phyloP scores from a whole-genome alignment of 495 filamentous ascomycete genomes.

The Aspergillus kassunensis region DNA sequence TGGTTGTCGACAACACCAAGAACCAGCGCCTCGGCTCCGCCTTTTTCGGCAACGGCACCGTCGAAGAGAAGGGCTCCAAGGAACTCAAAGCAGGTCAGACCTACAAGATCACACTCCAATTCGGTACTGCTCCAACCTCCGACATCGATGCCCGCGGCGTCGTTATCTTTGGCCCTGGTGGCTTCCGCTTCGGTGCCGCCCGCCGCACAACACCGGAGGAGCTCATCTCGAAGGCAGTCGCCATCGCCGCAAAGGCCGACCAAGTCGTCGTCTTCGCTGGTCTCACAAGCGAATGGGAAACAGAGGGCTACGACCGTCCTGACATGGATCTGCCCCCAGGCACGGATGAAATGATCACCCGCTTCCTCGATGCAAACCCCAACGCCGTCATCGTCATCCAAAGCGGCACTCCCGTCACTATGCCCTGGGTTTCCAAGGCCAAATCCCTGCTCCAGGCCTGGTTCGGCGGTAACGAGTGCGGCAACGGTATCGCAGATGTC shows the following conservation, averaged over 20 bases:
- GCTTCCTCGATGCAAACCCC: constrained; percentile 67
- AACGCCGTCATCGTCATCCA: constrained; percentile 76
- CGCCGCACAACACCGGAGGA: constrained; percentile 64
- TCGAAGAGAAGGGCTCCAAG: constrained; percentile 56
- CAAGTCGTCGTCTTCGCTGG: constrained; percentile 78
- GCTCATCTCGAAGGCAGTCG: constrained; percentile 59
- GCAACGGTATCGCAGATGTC: constrained; percentile 59
- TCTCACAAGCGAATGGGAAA: constrained; percentile 83
- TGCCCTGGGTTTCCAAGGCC: constrained; percentile 73
- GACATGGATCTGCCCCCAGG: constrained; percentile 78
- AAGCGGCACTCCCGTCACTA: constrained; percentile 77
- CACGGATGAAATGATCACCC: constrained; percentile 70
- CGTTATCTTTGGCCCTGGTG: constrained; percentile 60
- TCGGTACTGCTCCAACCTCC: constrained; percentile 60
- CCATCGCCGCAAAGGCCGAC: constrained; percentile 59
- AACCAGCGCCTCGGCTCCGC: constrained; percentile 57
- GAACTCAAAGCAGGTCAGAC: constrained; percentile 55
- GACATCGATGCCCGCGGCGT: constrained; percentile 51
- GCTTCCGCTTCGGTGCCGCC: constrained; percentile 74
- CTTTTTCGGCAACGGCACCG: constrained; percentile 59
- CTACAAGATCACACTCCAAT: constrained; percentile 60
- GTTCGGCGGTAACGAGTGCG: constrained; percentile 66
- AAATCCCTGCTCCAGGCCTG: constrained; percentile 71
- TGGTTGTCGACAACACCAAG: constrained; percentile 66
- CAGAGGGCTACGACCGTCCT: constrained; percentile 79